phyloP scores from a whole-genome alignment of 768 basidiomycete genomes.

The Calocera cornea region DNA sequence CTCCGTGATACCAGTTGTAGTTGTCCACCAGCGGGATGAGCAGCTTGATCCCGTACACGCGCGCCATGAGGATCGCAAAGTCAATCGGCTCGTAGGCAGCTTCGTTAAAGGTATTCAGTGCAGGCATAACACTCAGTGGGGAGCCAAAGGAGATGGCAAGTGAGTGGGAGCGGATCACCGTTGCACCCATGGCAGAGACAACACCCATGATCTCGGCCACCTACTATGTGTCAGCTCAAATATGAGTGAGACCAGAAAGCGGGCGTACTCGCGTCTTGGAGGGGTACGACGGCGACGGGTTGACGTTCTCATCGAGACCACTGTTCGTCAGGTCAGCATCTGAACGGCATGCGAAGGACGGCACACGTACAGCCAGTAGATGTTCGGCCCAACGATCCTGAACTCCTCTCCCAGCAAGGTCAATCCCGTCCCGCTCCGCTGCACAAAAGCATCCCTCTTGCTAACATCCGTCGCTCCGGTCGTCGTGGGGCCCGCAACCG shows the following conservation, averaged over 20 bases:
- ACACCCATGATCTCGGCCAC: neutral
- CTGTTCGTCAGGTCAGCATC: neutral
- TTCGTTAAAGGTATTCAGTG: conserved; percentile 19
- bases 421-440: conserved; percentile 9
- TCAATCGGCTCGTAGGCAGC: conserved; percentile 21
- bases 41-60: conserved; percentile 18
- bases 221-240: neutral
- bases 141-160: conserved; percentile 23
- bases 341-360: neutral
- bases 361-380: conserved; percentile 21
- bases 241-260: neutral
- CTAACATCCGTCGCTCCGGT: conserved; percentile 7
- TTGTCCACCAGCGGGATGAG: conserved; percentile 15
- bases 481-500: neutral
- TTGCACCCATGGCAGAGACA: conserved; percentile 16
- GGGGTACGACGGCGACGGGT: conserved; percentile 17
- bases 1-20: neutral
- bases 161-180: conserved; percentile 21
- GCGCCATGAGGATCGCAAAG: conserved; percentile 20
- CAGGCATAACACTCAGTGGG: conserved; percentile 21
- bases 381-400: conserved; percentile 18
- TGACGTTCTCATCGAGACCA: conserved; percentile 25
- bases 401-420: conserved; percentile 12
- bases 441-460: conserved; percentile 13
- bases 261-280: conserved; percentile 15